Evolutionary conservation across 768 basidiomycete species (phyloP).

Genomic region (Xerocomellus chrysenteron): DNA sequence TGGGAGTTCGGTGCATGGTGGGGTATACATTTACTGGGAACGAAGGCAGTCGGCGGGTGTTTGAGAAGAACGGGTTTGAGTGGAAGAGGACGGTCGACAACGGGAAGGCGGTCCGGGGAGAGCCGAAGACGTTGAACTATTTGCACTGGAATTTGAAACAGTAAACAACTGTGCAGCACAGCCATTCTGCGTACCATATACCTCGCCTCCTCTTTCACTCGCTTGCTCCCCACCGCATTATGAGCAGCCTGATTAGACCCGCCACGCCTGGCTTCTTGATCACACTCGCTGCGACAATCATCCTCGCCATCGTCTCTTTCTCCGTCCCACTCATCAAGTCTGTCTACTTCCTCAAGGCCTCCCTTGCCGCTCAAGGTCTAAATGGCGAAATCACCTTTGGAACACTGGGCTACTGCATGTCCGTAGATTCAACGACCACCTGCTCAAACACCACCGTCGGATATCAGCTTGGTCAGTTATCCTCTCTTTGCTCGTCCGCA

Average conservation of each 20-base stretch:
- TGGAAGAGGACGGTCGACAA: conserved; percentile 40
- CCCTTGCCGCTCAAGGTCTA: conserved; percentile 44
- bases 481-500: neutral
- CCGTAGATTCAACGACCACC: conserved; percentile 51
- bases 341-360: conserved; percentile 84
- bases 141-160: conserved; percentile 31
- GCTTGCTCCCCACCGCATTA: conserved; percentile 22
- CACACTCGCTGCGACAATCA: conserved; percentile 71
- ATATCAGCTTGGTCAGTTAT: conserved; percentile 76
- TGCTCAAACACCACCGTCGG: conserved; percentile 85
- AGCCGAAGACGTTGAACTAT: conserved; percentile 35
- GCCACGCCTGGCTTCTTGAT: conserved; percentile 90
- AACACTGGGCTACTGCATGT: conserved; percentile 84
- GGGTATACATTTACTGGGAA: conserved; percentile 52
- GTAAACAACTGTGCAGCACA: conserved; percentile 7
- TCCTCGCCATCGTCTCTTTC: conserved; percentile 87
- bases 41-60: conserved; percentile 58
- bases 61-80: conserved; percentile 64
- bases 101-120: conserved; percentile 38
- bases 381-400: conserved; percentile 79
- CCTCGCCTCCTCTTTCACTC: neutral
- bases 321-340: conserved; percentile 88
- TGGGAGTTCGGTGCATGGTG: conserved; percentile 51
- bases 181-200: conserved; percentile 1
- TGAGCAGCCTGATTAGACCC: conserved; percentile 68